These are phyloP conservation scores for Penicillium griseofulvum DNA, from an alignment of 2,329 filamentous ascomycete species.

Conservation along the genomic window DNA sequence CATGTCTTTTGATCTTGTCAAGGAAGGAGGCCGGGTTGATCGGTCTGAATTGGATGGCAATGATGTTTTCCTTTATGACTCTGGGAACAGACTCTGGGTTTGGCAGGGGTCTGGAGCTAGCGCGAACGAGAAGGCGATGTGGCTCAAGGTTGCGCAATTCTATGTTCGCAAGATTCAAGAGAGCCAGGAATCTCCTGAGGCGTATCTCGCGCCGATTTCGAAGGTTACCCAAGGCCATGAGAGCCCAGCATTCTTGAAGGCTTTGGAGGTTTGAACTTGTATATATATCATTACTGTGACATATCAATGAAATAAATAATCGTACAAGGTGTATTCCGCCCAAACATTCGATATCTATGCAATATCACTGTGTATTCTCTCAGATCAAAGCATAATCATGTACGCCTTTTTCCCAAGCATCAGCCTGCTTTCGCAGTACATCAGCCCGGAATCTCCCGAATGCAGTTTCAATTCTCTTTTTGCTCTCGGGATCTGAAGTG, in stretches of 20 bases:
- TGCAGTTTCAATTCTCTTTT: slow-evolving; percentile 59
- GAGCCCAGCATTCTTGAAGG: slow-evolving; percentile 29
- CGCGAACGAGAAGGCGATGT: slow-evolving; percentile 57
- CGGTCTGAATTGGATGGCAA: slow-evolving; percentile 64
- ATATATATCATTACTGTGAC: not conserved
- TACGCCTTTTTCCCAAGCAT: slow-evolving; percentile 50
- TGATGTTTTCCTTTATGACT: slow-evolving; percentile 63
- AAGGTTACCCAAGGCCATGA: slow-evolving; percentile 33
- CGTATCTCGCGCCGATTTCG: slow-evolving; percentile 28
- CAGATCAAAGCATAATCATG: slow-evolving; percentile 27
- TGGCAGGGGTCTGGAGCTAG: slow-evolving; percentile 64
- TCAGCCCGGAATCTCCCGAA: slow-evolving; percentile 64
- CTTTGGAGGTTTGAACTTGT: slow-evolving; percentile 17
- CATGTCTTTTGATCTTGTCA: slow-evolving; percentile 58
- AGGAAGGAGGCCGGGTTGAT: slow-evolving; percentile 46
- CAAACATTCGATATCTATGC: not conserved
- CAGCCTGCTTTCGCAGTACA: slow-evolving; percentile 59
- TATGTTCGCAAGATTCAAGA: slow-evolving; percentile 31
- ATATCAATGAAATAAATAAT: not conserved
- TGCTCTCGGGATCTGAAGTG: slow-evolving; percentile 53
- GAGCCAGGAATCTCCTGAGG: slow-evolving; percentile 17
- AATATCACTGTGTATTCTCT: not conserved
- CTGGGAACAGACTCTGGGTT: slow-evolving; percentile 60
- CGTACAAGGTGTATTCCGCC: not conserved
- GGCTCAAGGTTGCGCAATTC: slow-evolving; percentile 43